Conservation (phyloP, 1,139 yeast genomes). For the Nematodospora anomalae region DNA sequence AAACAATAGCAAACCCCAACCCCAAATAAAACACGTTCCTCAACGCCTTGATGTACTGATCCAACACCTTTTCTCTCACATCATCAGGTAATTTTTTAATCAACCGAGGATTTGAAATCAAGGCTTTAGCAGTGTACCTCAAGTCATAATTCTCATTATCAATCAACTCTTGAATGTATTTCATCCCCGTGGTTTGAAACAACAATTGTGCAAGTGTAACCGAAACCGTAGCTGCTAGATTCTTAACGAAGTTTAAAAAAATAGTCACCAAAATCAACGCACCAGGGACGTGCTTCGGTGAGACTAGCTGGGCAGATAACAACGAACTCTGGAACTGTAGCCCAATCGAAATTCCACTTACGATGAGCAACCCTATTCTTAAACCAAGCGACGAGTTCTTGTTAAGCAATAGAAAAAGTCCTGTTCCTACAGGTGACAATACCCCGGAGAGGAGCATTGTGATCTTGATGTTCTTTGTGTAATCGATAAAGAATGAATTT, state of each 20-base stretch:
- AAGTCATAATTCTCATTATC: conserved; percentile 18
- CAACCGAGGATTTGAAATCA: conserved; percentile 31
- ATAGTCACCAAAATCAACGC: conserved; percentile 52
- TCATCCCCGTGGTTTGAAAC: conserved; percentile 30
- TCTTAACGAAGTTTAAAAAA: conserved; percentile 45
- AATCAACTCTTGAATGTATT: conserved; percentile 22
- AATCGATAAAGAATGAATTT: conserved; percentile 48
- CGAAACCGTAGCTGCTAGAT: conserved; percentile 52
- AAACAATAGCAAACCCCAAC: conserved; percentile 32
- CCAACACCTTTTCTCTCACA: conserved; percentile 24
- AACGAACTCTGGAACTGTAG: conserved; percentile 52
- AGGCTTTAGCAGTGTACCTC: conserved; percentile 18
- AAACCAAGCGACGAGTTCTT: conserved; percentile 33
- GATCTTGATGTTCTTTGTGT: conserved; percentile 50
- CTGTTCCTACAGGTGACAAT: conserved; percentile 52
- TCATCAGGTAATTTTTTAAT: conserved; percentile 26
- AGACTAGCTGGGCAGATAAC: conserved; percentile 53
- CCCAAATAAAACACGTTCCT: conserved; percentile 42
- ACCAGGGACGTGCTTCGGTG: conserved; percentile 52
- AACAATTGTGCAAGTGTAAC: conserved; percentile 49
- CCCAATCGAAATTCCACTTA: conserved; percentile 59
- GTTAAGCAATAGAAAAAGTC: conserved; percentile 44
- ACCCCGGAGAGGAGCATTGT: conserved; percentile 44
- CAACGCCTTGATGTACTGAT: conserved; percentile 38
- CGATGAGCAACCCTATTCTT: conserved; percentile 53